phyloP scores from a whole-genome alignment of 1,284 basidiomycete species.

The Naganishia sp. region DNA sequence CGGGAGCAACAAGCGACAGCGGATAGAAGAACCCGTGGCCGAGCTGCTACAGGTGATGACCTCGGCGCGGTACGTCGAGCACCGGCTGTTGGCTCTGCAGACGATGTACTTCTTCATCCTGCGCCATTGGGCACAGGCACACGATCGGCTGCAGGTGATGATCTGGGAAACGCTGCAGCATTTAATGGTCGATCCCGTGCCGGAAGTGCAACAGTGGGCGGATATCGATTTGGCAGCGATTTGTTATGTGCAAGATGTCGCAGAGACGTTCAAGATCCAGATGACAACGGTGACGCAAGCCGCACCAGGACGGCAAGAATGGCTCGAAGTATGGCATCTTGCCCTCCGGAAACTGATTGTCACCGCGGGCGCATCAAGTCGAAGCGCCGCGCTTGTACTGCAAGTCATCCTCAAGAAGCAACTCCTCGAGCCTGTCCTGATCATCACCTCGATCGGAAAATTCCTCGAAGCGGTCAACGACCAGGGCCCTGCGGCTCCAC shows the following conservation, averaged over 20 bases:
- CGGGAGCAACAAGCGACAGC: conserved; percentile 61
- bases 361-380: conserved; percentile 61
- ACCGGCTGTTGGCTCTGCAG: conserved; percentile 65
- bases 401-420: conserved; percentile 57
- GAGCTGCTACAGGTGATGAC: conserved; percentile 61
- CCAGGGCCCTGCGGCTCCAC: conserved; percentile 79
- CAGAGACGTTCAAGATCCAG: neutral
- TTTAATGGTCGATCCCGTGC: conserved; percentile 67
- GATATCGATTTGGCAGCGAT: conserved; percentile 71
- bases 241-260: neutral
- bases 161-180: conserved; percentile 63
- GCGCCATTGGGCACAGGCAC: conserved; percentile 67
- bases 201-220: conserved; percentile 72
- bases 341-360: conserved; percentile 71
- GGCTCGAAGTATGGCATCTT: conserved; percentile 79
- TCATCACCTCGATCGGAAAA: conserved; percentile 69
- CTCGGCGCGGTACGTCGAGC: conserved; percentile 45
- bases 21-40: conserved; percentile 58
- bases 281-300: conserved; percentile 1
- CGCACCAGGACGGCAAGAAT: conserved; percentile 51
- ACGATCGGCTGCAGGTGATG: conserved; percentile 61
- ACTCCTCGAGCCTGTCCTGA: conserved; percentile 61
- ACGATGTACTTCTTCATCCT: conserved; percentile 80
- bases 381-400: conserved; percentile 78
- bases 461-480: conserved; percentile 77